Base-by-base conservation (phyloP, 345 rosid species). In the Hirschfeldia incana region DNA sequence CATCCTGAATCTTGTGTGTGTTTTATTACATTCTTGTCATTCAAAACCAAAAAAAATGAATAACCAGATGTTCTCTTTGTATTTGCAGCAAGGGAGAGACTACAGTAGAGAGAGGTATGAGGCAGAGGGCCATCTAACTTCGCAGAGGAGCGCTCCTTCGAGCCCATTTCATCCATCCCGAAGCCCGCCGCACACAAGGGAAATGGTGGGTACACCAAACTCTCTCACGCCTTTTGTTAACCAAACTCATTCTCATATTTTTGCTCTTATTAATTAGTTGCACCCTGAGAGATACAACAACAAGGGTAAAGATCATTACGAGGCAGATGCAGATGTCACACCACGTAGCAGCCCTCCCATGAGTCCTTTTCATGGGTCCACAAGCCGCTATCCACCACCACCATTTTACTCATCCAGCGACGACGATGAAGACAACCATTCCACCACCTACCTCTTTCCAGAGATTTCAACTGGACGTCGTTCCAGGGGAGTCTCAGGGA, bases 141-240 rank as follows among this genome's bases (percentile, higher is more conserved):
- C 66, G 1, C 58, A 49, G 46, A 76, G 46, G 36, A 76, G 79
- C 15, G 74, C 70, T 33, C 76, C 76, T 55, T 65, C 81, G 1
- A 78, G 77, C 60, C 81, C 77, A 12, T 71, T 78, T 78, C 81
- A 57, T 72, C 81, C 81, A n/a, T 67, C 74, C 60, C 34, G 37
- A 60, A 76, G 79, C 69, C 72, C 79, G 28, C 74, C 74, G 29
- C 62, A 70, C 70, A 30, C 57, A 70, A 53, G 71, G 65, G 21
- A 30, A 77, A 63, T 28, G 80, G 76, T 77, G 6, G 9, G 69
- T 75, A 29, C 27, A 36, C 61, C 12, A 63, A 36, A 65, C 57
- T 11, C 51, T 37, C 53, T 64, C 8, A 33, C 7, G 2, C 70
- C 70, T n/a, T 61, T 49, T 33, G 27, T 32, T 44, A 69, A 16